phyloP scores from a whole-genome alignment of 805 yeast genomes.

The Sporopachydermia quercuum region DNA sequence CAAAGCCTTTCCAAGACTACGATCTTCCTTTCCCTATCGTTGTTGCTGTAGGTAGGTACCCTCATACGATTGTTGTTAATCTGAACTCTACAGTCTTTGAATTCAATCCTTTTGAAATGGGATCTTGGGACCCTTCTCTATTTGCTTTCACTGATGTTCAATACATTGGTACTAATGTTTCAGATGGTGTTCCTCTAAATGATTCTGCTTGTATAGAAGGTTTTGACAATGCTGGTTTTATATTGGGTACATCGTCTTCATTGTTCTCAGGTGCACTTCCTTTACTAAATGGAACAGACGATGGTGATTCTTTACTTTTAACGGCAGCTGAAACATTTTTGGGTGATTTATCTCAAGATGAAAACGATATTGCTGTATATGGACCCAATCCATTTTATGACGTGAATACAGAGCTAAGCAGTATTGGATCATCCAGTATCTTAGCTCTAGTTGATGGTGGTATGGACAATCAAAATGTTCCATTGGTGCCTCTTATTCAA shows the following conservation, averaged over 20 bases:
- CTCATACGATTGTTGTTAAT: constrained; percentile 35
- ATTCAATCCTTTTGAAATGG: constrained; percentile 50
- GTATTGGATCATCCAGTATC: constrained; percentile 25
- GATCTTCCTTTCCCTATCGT: constrained; percentile 62
- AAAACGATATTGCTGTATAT: constrained; percentile 57
- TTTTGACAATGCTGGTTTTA: constrained; percentile 68
- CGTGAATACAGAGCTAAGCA: constrained; percentile 21
- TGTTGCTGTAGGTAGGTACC: constrained; percentile 31
- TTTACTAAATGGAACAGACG: not conserved
- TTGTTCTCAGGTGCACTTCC: constrained; percentile 29
- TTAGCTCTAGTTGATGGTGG: constrained; percentile 58
- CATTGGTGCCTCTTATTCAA: constrained; percentile 48
- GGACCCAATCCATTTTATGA: constrained; percentile 57
- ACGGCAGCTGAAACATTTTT: constrained; percentile 32
- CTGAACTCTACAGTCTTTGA: constrained; percentile 49
- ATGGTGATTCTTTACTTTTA: not conserved
- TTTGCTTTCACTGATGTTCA: constrained; percentile 48
- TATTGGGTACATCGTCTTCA: constrained; percentile 73
- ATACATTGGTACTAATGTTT: constrained; percentile 54
- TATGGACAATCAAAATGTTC: constrained; percentile 49
- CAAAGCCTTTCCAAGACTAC: constrained; percentile 43
- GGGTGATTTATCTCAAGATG: constrained; percentile 29
- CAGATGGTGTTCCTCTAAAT: constrained; percentile 39
- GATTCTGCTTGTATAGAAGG: constrained; percentile 44
- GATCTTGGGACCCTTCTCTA: constrained; percentile 77